Evolutionary conservation across 2,329 filamentous ascomycete species (phyloP).

Genomic region (Didymella lethalis): DNA sequence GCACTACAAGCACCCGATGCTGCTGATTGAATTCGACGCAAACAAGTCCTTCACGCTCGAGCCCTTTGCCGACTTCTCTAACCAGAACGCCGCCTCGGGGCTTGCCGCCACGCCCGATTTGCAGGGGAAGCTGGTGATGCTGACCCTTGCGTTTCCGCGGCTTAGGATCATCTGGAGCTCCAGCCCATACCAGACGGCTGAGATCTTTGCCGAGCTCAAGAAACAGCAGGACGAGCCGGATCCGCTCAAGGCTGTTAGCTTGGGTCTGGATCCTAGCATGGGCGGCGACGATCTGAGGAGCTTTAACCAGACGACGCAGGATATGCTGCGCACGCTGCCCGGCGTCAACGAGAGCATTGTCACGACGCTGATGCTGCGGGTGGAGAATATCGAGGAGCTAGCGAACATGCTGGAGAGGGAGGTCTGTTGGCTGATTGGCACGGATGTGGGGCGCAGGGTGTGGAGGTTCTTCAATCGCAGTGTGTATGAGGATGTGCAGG

Average conservation of each 20-base stretch:
- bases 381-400: slow-evolving; percentile 79
- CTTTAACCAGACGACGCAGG: slow-evolving; percentile 86
- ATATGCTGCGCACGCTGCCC: slow-evolving; percentile 86
- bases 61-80: slow-evolving; percentile 57
- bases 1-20: slow-evolving; percentile 87
- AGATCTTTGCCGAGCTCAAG: slow-evolving; percentile 95
- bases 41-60: slow-evolving; percentile 96
- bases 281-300: slow-evolving; percentile 66
- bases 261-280: slow-evolving; percentile 73
- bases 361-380: slow-evolving; percentile 73
- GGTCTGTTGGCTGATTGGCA: slow-evolving; percentile 77
- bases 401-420: slow-evolving; percentile 84
- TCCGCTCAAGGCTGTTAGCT: slow-evolving; percentile 82
- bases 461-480: slow-evolving; percentile 78
- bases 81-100: slow-evolving; percentile 62
- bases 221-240: slow-evolving; percentile 89
- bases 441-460: slow-evolving; percentile 78
- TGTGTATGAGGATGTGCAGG: slow-evolving; percentile 52
- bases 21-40: slow-evolving; percentile 97
- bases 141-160: slow-evolving; percentile 89
- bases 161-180: slow-evolving; percentile 94
- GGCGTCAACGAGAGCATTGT: slow-evolving; percentile 80
- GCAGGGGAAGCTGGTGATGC: slow-evolving; percentile 88
- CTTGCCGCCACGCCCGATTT: slow-evolving; percentile 71
- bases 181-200: slow-evolving; percentile 92